These are phyloP conservation scores for Kokia cookei DNA, from an alignment of 441 rosid species.

Conservation along the genomic window DNA sequence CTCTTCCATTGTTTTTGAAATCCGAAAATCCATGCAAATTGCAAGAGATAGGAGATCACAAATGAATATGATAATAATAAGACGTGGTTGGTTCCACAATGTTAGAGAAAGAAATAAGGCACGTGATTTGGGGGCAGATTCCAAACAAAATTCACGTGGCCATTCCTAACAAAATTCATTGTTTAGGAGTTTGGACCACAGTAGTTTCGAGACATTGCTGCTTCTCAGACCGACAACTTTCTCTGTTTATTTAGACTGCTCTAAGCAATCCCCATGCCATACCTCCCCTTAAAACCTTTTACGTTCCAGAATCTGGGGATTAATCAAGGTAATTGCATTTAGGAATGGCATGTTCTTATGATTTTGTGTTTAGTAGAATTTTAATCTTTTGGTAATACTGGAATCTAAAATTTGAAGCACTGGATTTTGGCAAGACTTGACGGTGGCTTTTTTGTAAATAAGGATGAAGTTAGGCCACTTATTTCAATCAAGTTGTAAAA, in stretches of 20 bases:
- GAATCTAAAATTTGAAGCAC: no score
- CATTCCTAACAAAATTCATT: not conserved
- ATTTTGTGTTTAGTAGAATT: no score
- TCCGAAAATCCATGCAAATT: not conserved
- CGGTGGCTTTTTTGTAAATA: no score
- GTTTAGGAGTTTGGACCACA: slow-evolving; percentile 1
- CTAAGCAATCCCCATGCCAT: no score
- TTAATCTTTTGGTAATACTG: no score
- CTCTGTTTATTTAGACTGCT: no score
- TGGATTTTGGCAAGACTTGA: no score
- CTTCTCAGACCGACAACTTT: not conserved
- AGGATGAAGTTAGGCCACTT: not conserved
- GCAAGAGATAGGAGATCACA: not conserved
- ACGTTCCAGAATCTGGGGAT: no score
- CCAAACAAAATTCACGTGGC: not conserved
- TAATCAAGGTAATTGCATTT: no score
- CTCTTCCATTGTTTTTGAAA: not conserved
- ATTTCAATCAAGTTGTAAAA: not conserved
- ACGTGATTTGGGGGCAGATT: not conserved
- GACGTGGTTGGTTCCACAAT: not conserved
- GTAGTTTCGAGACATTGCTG: not conserved
- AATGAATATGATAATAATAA: not conserved
- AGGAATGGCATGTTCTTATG: no score
- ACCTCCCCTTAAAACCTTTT: no score
- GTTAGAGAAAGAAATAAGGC: not conserved